Conservation (phyloP, 192 early-diverging fungal species). For the Entophlyctis helioformis region DNA sequence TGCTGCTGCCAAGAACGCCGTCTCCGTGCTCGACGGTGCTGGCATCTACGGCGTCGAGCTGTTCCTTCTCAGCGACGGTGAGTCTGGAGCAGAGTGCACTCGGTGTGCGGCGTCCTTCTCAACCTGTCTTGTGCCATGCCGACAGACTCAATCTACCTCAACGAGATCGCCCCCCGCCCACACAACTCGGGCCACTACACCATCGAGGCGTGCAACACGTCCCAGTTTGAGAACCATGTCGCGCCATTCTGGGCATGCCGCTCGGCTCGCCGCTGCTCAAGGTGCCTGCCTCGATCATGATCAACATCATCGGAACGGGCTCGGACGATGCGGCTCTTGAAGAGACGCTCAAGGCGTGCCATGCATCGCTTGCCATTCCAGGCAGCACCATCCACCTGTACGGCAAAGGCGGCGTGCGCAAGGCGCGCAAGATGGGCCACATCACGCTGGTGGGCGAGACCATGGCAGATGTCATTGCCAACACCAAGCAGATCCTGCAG, state of each 20-base stretch:
- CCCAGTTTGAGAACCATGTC: conserved; percentile 91
- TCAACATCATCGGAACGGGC: conserved; percentile 82
- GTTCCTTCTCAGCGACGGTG: conserved; percentile 83
- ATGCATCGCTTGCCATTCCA: conserved; percentile 58
- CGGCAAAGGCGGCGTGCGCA: conserved; percentile 80
- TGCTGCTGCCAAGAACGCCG: conserved; percentile 73
- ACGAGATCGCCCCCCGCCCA: conserved; percentile 97
- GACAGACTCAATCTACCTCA: conserved; percentile 67
- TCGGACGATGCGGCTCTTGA: conserved; percentile 29
- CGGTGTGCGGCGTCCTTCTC: neutral
- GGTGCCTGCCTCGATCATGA: conserved; percentile 84
- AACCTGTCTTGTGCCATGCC: neutral
- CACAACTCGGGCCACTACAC: conserved; percentile 99
- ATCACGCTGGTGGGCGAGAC: conserved; percentile 84
- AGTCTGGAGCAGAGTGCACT: no score
- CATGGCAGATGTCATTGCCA: conserved; percentile 61
- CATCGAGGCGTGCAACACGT: conserved; percentile 93
- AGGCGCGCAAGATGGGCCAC: conserved; percentile 96
- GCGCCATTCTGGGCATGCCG: conserved; percentile 82
- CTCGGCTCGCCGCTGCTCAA: conserved; percentile 79
- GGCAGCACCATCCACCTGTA: conserved; percentile 91
- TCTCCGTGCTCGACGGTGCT: conserved; percentile 56
- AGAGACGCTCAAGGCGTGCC: conserved; percentile 52
- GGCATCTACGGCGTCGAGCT: conserved; percentile 98
- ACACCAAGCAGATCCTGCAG: conserved; percentile 44